Base-by-base conservation (phyloP, 129 eudicot genomes). In the Escallonia rubra region DNA sequence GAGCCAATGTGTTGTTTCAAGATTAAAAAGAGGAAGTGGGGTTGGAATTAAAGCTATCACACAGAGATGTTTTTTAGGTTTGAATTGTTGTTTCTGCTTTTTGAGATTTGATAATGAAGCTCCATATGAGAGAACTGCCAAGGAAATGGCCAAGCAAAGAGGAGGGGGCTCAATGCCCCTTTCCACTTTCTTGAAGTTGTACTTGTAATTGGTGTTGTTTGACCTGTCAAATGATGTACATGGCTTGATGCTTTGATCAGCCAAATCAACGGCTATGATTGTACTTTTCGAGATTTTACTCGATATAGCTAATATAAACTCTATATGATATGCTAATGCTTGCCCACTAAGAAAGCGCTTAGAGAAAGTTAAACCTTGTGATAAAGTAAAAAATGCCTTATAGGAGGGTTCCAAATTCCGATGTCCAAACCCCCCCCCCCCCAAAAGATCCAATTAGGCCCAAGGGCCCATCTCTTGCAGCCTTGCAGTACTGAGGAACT, bases 1-100 rank as follows among this genome's bases (percentile, higher is more conserved):
- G 80, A 74, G 7, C 76, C 71, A 66, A 64, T 70, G 46, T 78
- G 72, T 74, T 78, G 68, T 68, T 60, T 72, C 45, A 72, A 77
- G 69, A 77, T 64, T 63, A 56, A 48, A 53, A 64, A 77, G 72
- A 77, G 70, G 66, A 14, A 38, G 75, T 63, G 72, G 72, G 65
- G 80, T 47, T 49, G 4, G 58, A 57, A 11, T 57, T 67, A 72
- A 70, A 72, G 65, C 63, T 53, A 15, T 10, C 4, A 7, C 4
- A 7, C 7, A 49, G 16, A 38, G 15, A 59, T 39, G 12, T 41
- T 57, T 67, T 65, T 65, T 48, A 48, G 55, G 23, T 53, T 77
- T 57, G 68, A 62, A 66, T 56, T 56, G 9, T 11, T 44, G 65
- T 14, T 10, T 42, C 51, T 72, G 65, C 47, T 56, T 6, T 23